Base-by-base conservation (phyloP, 2,329 filamentous ascomycete genomes). In the Canariomyces notabilis region DNA sequence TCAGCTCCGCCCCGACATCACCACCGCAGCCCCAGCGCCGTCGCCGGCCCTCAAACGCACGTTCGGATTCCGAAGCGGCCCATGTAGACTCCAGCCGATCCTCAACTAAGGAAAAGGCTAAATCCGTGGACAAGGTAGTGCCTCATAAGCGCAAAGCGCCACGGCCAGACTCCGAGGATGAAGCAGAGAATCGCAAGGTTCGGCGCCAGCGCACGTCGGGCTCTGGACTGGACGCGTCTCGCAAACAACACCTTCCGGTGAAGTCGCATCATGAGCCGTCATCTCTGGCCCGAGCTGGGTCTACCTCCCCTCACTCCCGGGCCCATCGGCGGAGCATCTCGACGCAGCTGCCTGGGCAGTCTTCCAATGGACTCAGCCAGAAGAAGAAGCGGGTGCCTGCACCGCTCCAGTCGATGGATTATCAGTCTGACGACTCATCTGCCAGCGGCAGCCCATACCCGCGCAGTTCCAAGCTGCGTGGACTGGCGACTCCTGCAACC, bases 371-470 rank as follows among this genome's bases (percentile, higher is more conserved):
- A 4, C 61, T 80, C 26, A 67, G 70, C 42, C 67, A 73, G 48
- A 84, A 83, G 66, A 83, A 82, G 63, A 79, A 75, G 63, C 78
- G 75, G 37, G 62, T 78, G 19, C 79, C 82, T 6, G 75, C 77
- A 6, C 80, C 82, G 9, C 70, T 85, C 41, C 74, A 79, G 42
- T 73, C 80, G 8, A 76, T 75, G 19, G 80, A 82, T 50, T 83
- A 85, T 51, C 77, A 81, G 46, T 87, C 83, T 0, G 83, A 86
- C 61, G 76, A 83, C 53, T 82, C 82, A 37, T 79, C 80, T 37
- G 74, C 72, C 15, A 79, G 79, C 57, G 79, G 73, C 31, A 80
- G 77, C 54, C 77, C 79, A 8, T 75, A 78, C 49, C 74, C 76
- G 50, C 75, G 78, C 50, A 77, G 72, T 55, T 77, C 78, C 35